These are phyloP conservation scores for Angophora floribunda DNA, from an alignment of 345 rosid species.

Conservation along the genomic window DNA sequence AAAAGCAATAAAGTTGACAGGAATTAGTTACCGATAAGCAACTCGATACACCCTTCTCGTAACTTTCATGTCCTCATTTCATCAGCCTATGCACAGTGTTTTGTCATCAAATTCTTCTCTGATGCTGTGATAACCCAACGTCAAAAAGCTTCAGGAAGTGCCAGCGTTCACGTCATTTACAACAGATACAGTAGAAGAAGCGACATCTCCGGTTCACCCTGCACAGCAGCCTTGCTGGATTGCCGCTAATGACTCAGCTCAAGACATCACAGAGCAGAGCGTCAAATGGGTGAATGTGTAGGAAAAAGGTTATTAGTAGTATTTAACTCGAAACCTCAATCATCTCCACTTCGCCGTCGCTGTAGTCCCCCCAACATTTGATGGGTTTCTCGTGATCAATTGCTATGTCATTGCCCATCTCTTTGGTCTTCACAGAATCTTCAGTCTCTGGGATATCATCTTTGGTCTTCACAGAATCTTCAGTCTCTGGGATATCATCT, in stretches of 20 bases:
- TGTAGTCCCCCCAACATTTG: slow-evolving; percentile 83
- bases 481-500: not conserved
- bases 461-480: slow-evolving; percentile 7
- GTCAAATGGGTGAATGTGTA: not conserved
- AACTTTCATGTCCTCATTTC: not conserved
- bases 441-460: slow-evolving; percentile 1
- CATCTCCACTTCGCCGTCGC: slow-evolving; percentile 58
- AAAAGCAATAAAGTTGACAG: not conserved
- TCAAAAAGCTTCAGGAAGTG: not conserved
- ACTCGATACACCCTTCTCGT: not conserved
- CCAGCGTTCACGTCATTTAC: not conserved
- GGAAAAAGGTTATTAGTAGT: not conserved
- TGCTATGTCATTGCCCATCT: slow-evolving; percentile 12
- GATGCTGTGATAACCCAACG: not conserved
- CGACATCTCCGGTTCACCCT: not conserved
- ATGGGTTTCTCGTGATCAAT: slow-evolving; percentile 23
- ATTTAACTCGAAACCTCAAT: slow-evolving; percentile 55
- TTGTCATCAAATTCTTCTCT: not conserved
- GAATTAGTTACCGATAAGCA: not conserved
- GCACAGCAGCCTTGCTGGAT: not conserved
- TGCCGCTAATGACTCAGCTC: not conserved
- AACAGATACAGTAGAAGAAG: not conserved
- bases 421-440: slow-evolving; percentile 18
- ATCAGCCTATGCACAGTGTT: not conserved
- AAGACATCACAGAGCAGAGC: not conserved